A percentile compares a stretch with the other conserved stretches of the same genome.
These are phyloP conservation scores for Leishmania lainsoni DNA, from an alignment of 208 protist genomes.

Conservation along the genomic window DNA sequence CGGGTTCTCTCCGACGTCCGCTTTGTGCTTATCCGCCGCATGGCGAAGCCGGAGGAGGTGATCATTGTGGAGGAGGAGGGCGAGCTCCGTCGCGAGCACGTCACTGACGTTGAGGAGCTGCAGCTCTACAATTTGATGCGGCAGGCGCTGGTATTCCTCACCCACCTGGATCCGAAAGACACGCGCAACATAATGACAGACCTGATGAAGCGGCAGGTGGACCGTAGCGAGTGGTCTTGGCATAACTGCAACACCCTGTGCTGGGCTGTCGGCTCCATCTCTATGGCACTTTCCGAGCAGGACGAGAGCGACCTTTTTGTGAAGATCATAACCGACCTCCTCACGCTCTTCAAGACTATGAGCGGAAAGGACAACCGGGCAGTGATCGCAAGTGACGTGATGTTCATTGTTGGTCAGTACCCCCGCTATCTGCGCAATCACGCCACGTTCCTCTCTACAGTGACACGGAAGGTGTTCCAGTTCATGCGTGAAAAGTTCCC, in stretches of 20 bases:
- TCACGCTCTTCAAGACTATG: conserved; percentile 96
- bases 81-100: conserved; percentile 96
- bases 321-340: conserved; percentile 97
- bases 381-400: conserved; percentile 99
- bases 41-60: conserved; percentile 99
- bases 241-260: conserved; percentile 98
- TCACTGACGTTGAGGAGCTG: conserved; percentile 97
- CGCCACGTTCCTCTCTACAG: conserved; percentile 98
- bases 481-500: conserved; percentile 99
- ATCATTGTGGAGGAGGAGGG: conserved; percentile 99
- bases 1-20: conserved; percentile 92
- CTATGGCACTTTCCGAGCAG: conserved; percentile 94
- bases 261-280: conserved; percentile 99
- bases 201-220: conserved; percentile 75
- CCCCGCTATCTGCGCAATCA: conserved; percentile 98
- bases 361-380: conserved; percentile 98
- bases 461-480: conserved; percentile 99
- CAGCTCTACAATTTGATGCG: conserved; percentile 98
- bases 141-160: conserved; percentile 98
- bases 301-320: conserved; percentile 98
- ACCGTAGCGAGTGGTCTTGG: conserved; percentile 95
- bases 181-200: conserved; percentile 97
- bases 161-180: conserved; percentile 95
- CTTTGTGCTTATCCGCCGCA: conserved; percentile 95
- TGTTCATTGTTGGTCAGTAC: conserved; percentile 99